These are phyloP conservation scores for Geranium brycei DNA, from an alignment of 345 rosid species.

Conservation along the genomic window DNA sequence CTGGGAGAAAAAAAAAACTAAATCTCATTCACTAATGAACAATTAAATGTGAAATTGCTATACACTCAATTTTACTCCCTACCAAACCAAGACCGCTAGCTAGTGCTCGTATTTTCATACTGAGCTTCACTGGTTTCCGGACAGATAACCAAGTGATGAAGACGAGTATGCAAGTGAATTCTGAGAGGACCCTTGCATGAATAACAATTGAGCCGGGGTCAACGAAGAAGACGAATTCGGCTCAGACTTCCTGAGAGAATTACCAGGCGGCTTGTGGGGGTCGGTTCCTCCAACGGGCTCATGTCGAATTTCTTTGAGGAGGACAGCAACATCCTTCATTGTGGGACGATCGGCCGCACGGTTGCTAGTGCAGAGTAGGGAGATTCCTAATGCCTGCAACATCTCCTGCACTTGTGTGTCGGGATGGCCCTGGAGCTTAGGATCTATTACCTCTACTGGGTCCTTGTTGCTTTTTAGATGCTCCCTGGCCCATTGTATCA, in stretches of 20 bases:
- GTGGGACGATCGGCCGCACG: slow-evolving; percentile 71
- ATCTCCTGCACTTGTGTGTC: slow-evolving; percentile 68
- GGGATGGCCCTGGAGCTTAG: slow-evolving; percentile 50
- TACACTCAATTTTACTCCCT: too few relatives aligned
- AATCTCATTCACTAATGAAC: too few relatives aligned
- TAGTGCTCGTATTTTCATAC: too few relatives aligned
- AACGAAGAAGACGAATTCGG: slow-evolving; percentile 17
- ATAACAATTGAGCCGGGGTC: slow-evolving; percentile 33
- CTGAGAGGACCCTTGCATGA: slow-evolving; percentile 29
- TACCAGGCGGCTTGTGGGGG: slow-evolving; percentile 25
- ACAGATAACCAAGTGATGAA: too few relatives aligned
- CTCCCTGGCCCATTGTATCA: slow-evolving; percentile 72
- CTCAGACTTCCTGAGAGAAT: slow-evolving; percentile 13
- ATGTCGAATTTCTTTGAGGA: slow-evolving; percentile 53
- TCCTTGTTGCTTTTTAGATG: slow-evolving; percentile 56
- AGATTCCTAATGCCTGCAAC: slow-evolving; percentile 72
- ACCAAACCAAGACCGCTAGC: too few relatives aligned
- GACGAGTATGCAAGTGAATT: slow-evolving; percentile 38
- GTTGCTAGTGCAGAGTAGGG: slow-evolving; percentile 65
- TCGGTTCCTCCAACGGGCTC: slow-evolving; percentile 21
- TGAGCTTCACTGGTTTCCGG: too few relatives aligned
- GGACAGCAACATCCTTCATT: slow-evolving; percentile 79
- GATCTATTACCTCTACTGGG: slow-evolving; percentile 52
- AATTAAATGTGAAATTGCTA: too few relatives aligned
- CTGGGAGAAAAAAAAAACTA: too few relatives aligned